Evolutionary conservation across 371 early-diverging fungal genomes (phyloP), one percentile per base, ranked within the genome.

Genomic region (Actinomucor elegans): DNA sequence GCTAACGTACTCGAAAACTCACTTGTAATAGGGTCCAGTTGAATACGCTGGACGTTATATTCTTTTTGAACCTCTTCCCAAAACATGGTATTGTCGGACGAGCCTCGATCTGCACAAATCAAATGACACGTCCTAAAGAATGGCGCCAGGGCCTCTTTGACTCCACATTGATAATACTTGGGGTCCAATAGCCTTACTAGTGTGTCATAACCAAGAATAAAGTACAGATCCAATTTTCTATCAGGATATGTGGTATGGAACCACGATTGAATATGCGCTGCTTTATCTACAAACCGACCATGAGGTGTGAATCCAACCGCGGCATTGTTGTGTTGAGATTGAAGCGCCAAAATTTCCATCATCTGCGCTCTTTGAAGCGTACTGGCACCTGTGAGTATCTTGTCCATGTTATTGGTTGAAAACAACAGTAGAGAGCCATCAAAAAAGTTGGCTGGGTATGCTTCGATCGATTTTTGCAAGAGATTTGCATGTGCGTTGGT

Each of bases 131-230:
- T 14, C 1, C 59, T 48, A 57, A 84, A 81, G 57, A 83, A 81
- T 0, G 84, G 79, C 0, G 56, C 63, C 42, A 81, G 61, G 1
- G 71, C 71, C 1, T 61, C 52, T 34, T 67, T 65, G 0, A 69
- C 61, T 4, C 76, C 43, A 12, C 60, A 58, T 2, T 50, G 49
- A 57, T 87, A 87, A 52, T 87, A 87, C 33, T 75, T 78, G n/a
- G 82, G 77, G 53, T 84, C 78, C 29, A 87, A 64, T 12, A 87
- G 62, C 6, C 87, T 72, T 5, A 59, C 66, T 50, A 87, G 55
- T 1, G 87, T 87, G 47, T 87, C 87, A 26, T 71, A 74, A 1
- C 87, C 87, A 61, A 87, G 42, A 50, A 87, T 79, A 71, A 84
- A 87, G 18, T 74, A 71, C n/a, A 75, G 56, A 36, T 69, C 69